Percentiles rank a stretch among this genome's conserved stretches.
These are phyloP conservation scores for Ogataea hybrid DNA, from an alignment of 1,139 yeast genomes.

Conservation along the genomic window DNA sequence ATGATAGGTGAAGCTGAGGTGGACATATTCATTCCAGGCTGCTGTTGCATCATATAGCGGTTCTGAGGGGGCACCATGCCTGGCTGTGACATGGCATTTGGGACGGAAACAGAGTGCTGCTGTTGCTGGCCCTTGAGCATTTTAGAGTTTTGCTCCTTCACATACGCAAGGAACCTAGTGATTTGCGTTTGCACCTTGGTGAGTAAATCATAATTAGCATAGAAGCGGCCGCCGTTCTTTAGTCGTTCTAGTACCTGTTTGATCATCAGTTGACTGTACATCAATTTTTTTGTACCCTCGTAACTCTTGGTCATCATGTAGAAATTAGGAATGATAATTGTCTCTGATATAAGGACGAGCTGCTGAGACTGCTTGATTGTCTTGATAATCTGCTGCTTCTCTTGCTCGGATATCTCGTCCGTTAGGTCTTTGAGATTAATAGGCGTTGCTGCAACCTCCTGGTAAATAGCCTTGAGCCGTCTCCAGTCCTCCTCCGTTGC, in stretches of 20 bases:
- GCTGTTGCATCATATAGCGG: slow-evolving; percentile 13
- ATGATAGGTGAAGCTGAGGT: slow-evolving; percentile 9
- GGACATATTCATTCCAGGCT: slow-evolving; percentile 8
- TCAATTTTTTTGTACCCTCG: slow-evolving; percentile 71
- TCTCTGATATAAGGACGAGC: slow-evolving; percentile 68
- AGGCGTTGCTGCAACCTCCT: slow-evolving; percentile 67
- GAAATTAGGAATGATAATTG: slow-evolving; percentile 67
- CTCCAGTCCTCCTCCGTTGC: slow-evolving; percentile 49
- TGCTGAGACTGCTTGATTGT: slow-evolving; percentile 58
- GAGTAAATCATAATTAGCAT: slow-evolving; percentile 67
- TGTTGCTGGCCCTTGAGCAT: slow-evolving; percentile 40
- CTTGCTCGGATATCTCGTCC: slow-evolving; percentile 54
- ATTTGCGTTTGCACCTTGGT: slow-evolving; percentile 71
- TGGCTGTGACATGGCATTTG: slow-evolving; percentile 1
- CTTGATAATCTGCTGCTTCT: slow-evolving; percentile 61
- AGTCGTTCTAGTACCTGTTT: slow-evolving; percentile 71
- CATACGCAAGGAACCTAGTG: slow-evolving; percentile 71
- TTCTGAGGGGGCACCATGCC: slow-evolving; percentile 14
- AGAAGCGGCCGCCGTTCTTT: slow-evolving; percentile 58
- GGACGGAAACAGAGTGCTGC: slow-evolving; percentile 22
- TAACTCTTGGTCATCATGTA: slow-evolving; percentile 69
- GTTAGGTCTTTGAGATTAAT: slow-evolving; percentile 68
- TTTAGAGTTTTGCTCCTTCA: slow-evolving; percentile 46
- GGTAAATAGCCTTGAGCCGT: slow-evolving; percentile 59
- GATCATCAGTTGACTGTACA: slow-evolving; percentile 78